Evolutionary conservation across 352 stramenopile species (phyloP).

Genomic region (Phytopythium sindhum): DNA sequence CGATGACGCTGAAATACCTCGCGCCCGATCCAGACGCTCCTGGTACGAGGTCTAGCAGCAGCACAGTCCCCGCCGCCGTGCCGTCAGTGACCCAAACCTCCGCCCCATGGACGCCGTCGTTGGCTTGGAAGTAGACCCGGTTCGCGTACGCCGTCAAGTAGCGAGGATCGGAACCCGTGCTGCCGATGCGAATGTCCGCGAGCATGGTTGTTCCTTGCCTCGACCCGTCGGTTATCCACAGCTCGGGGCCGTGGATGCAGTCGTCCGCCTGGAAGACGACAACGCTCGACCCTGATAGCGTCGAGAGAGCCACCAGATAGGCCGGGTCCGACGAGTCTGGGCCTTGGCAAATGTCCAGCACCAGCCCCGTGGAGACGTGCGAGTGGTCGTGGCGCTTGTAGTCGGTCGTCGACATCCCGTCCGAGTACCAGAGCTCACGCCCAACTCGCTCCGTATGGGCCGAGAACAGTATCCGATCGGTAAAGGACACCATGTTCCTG

Average conservation of each 20-base stretch:
- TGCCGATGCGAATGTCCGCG: constrained; percentile 52
- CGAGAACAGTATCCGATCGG: constrained; percentile 50
- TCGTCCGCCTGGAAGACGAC: constrained; percentile 87
- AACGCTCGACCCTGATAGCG: constrained; percentile 3
- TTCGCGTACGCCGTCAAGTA: constrained; percentile 48
- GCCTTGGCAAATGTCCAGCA: constrained; percentile 61
- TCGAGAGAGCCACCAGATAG: constrained; percentile 33
- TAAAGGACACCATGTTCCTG: constrained; percentile 30
- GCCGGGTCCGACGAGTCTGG: constrained; percentile 43
- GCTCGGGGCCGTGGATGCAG: constrained; percentile 68
- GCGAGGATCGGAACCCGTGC: constrained; percentile 33
- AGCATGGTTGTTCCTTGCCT: constrained; percentile 46
- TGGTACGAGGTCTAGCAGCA: constrained; percentile 59
- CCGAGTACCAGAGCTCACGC: constrained; percentile 60
- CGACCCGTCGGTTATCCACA: constrained; percentile 77
- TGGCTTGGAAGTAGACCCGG: constrained; percentile 72
- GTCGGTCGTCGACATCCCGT: constrained; percentile 31
- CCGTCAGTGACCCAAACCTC: constrained; percentile 84
- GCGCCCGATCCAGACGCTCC: constrained; percentile 32
- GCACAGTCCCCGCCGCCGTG: constrained; percentile 31
- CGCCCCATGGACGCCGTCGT: constrained; percentile 67
- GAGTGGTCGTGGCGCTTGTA: constrained; percentile 27
- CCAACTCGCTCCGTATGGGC: constrained; percentile 33
- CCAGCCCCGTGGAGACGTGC: constrained; percentile 29
- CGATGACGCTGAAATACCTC: constrained; percentile 42